phyloP scores from a whole-genome alignment of 148 eudicot species.

The Vaccinium corymbosum region DNA sequence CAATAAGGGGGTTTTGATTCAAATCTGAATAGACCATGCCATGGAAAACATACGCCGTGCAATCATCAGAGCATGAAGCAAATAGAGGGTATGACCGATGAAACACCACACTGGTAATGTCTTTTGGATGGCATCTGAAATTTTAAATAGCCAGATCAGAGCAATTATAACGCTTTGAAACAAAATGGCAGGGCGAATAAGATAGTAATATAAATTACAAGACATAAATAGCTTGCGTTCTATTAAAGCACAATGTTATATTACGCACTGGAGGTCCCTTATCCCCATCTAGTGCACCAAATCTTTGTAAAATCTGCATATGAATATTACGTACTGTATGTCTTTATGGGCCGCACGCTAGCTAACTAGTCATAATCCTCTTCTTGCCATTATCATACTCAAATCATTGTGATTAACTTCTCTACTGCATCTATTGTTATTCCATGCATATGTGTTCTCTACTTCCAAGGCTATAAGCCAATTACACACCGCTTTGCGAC shows the following conservation, averaged over 20 bases:
- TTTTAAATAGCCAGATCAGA: slow-evolving; percentile 16
- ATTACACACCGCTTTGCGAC: background rate
- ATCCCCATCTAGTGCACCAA: background rate
- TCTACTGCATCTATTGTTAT: background rate
- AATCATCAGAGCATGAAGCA: slow-evolving; percentile 89
- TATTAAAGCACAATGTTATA: background rate
- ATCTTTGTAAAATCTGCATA: background rate
- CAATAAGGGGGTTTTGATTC: slow-evolving; percentile 79
- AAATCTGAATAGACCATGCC: slow-evolving; percentile 98
- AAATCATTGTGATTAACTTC: background rate
- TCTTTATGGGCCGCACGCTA: background rate
- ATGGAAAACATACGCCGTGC: slow-evolving; percentile 80
- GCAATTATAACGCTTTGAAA: slow-evolving; percentile 5
- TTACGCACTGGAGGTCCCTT: background rate
- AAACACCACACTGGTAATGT: slow-evolving; percentile 71
- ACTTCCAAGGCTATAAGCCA: background rate
- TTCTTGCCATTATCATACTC: background rate
- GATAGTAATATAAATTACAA: background rate
- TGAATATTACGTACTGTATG: background rate
- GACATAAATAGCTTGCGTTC: background rate
- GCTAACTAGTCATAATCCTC: slow-evolving; percentile 6
- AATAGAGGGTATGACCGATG: slow-evolving; percentile 90
- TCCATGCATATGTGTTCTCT: background rate
- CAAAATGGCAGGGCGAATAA: background rate
- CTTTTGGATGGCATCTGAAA: slow-evolving; percentile 74